Base-by-base conservation (phyloP, 169 alveolate species). In the Plasmodium relictum region DNA sequence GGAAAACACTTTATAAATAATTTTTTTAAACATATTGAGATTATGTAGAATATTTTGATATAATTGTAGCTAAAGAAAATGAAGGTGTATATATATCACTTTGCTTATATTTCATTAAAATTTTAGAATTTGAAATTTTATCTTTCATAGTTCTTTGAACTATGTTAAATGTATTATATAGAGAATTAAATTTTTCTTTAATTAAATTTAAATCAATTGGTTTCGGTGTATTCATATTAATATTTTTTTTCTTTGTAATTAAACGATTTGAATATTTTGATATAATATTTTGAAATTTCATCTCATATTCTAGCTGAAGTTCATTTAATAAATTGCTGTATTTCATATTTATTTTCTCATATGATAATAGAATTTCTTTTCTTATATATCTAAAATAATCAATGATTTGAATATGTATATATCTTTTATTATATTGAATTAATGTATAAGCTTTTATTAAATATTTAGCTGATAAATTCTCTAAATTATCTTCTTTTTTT, bases 401-500 rank as follows among this genome's bases (percentile, higher is more conserved):
- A n/a, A 72, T 52, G 68, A 83, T 83, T 56, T 83, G 91, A 50
- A 83, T 83, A 59, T 83, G 83, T 68, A 70, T 44, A 70, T 83
- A 68, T 54, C 91, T 83, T 42, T 61, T 68, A 58, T 83, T 83
- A 58, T 83, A 83, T 45, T 83, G 91, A 66, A 83, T 83, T 83
- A 83, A 39, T 83, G 91, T 83, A 48, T 83, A 83, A 12, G 91
- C 91, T 16, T 69, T 52, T 18, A 83, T 83, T 45, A 83, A 83
- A 68, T 83, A 83, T 69, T 83, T 83, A n/a, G 83, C 91, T 66
- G 85, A 66, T 44, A 83, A 66, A 41, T 83, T 83, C 37, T 83
- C 91, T 41, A 83, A 68, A 14, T 83, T 83, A 39, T 83, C 91
- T 45, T 69, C 91, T 14, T 58, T 66, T 68, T 83, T 83, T 68